Percentiles rank a stretch among this genome's conserved stretches.
Evolutionary conservation across 2,329 filamentous ascomycete genomes (phyloP).

Genomic region (Aureobasidium sp.): DNA sequence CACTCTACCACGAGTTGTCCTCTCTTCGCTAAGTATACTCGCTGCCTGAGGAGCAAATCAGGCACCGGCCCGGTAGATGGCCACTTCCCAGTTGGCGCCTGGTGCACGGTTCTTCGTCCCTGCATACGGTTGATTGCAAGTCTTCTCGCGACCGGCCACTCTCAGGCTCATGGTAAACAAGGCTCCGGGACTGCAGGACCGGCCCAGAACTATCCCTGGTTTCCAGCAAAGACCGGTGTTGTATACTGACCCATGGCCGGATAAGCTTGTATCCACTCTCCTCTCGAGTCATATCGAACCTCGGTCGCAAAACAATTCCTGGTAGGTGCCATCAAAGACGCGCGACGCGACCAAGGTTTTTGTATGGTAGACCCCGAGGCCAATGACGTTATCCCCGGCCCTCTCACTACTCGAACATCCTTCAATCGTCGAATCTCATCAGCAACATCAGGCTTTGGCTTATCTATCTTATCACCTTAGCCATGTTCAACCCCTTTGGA

Average conservation of each 20-base stretch:
- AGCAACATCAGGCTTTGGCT: neutral
- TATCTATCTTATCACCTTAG: neutral
- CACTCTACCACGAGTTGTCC: neutral
- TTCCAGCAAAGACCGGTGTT: neutral
- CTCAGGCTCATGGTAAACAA: neutral
- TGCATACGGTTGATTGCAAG: neutral
- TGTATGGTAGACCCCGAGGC: neutral
- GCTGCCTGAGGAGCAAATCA: neutral
- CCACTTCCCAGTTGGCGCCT: neutral
- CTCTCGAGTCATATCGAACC: neutral
- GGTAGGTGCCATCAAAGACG: neutral
- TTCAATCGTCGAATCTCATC: neutral
- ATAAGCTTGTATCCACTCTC: neutral
- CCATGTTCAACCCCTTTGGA: neutral
- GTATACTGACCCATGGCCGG: slow-evolving; percentile 4
- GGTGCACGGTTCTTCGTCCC: neutral
- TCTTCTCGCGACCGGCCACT: neutral
- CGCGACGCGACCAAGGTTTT: slow-evolving; percentile 8
- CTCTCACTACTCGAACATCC: neutral
- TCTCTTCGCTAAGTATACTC: neutral
- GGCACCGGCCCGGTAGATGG: neutral
- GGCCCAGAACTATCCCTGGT: neutral
- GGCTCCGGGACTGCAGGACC: neutral
- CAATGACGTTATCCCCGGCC: neutral
- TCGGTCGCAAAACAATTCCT: neutral